Evolutionary conservation across 192 early-diverging fungal genomes (phyloP), one percentile per base, ranked within the genome.

Genomic region (Phlyctochytrium planicorne): DNA sequence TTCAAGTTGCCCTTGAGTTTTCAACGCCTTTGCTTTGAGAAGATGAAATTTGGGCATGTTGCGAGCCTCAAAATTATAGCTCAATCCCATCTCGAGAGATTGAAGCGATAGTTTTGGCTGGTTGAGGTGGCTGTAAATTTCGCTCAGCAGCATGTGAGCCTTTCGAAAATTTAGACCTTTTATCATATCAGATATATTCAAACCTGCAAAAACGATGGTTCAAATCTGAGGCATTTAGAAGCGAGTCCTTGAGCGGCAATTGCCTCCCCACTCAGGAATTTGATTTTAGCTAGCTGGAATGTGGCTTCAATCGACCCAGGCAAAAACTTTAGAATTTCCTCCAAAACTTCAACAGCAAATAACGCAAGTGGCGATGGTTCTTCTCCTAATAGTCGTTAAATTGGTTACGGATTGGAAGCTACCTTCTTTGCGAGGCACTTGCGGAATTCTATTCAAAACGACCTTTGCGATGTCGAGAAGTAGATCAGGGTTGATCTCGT

Each of bases 41-140:
- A 81, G 52, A 23, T 75, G 73, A 56, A 75, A 86, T 25, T 65
- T 24, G 2, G 75, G 70, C 3, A 76, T 73, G 31, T 83, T 67
- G 34, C 81, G 73, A 17, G 84, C 74, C 69, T 81, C 69, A 52
- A 86, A 86, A 36, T 83, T 79, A 36, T 77, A 78, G 64, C 82
- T 80, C 34, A 86, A 66, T n/a, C 67, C 81, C 67, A 75, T 83
- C 30, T 86, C 84, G 14, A 86, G 68, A 14, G 74, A 63, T 23
- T 76, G 69, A 17, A 71, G 31, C 2, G 80, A 80, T 30, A 60
- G 67, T 47, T 71, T 60, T 29, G 62, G 36, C 4, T 73, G 71
- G 12, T 69, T 56, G 36, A 74, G 75, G 30, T 66, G 25, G 14
- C 79, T 24, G 50, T 83, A 70, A 6, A 85, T 78, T 69, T 85